Evolutionary conservation across 768 basidiomycete genomes (phyloP).

Genomic region (Tricholoma matsutake): DNA sequence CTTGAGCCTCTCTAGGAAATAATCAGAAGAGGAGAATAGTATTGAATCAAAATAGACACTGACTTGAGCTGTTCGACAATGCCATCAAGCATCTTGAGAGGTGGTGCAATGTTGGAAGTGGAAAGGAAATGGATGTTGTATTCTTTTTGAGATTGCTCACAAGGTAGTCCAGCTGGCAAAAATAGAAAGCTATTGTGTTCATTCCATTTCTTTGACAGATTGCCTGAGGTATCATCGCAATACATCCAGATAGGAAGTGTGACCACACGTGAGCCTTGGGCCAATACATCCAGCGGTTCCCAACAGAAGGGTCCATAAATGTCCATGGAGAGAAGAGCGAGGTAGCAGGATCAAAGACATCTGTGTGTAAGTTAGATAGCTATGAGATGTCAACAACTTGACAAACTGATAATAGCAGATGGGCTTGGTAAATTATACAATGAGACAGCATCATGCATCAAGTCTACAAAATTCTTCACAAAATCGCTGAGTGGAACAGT

Average conservation of each 20-base stretch:
- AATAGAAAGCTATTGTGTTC: slow-evolving; percentile 31
- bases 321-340: not conserved
- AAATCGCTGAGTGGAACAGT: not conserved
- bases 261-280: not conserved
- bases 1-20: slow-evolving; percentile 20
- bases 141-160: slow-evolving; percentile 16
- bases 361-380: not conserved
- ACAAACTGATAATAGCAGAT: not conserved
- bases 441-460: not conserved
- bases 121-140: slow-evolving; percentile 30
- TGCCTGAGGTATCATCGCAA: slow-evolving; percentile 24
- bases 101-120: slow-evolving; percentile 30
- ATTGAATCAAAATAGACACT: slow-evolving; percentile 2
- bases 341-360: not conserved
- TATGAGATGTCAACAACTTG: not conserved
- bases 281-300: not conserved
- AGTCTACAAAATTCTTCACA: not conserved
- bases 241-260: slow-evolving; percentile 6
- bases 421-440: not conserved
- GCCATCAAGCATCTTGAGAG: slow-evolving; percentile 32
- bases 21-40: not conserved
- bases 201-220: slow-evolving; percentile 35
- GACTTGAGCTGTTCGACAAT: slow-evolving; percentile 24
- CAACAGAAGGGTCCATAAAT: not conserved
- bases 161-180: slow-evolving; percentile 26